Percentiles rank a stretch among this genome's conserved stretches.
phyloP scores from a whole-genome alignment of 1,284 basidiomycete genomes.

The Agaricales sp. region DNA sequence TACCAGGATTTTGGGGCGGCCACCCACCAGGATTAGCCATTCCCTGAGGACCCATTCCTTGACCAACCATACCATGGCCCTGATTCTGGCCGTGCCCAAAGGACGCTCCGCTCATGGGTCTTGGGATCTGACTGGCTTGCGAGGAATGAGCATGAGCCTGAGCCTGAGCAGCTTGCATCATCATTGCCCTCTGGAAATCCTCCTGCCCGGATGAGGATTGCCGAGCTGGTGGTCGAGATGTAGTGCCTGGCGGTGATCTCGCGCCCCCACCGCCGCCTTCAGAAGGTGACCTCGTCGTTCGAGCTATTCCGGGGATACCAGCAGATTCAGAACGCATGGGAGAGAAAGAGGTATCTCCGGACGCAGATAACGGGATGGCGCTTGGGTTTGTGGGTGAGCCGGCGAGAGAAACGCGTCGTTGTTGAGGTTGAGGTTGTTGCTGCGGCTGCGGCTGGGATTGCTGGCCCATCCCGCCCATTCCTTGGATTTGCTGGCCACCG shows the following conservation, averaged over 20 bases:
- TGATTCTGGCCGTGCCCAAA: conserved; percentile 12
- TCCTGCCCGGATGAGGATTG: conserved; percentile 29
- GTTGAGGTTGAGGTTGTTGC: conserved; percentile 27
- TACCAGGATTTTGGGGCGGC: neutral
- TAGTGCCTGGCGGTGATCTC: conserved; percentile 34
- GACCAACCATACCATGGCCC: conserved; percentile 10
- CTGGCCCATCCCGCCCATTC: conserved; percentile 12
- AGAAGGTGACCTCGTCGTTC: conserved; percentile 60
- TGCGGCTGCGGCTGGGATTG: conserved; percentile 24
- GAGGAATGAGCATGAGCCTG: conserved; percentile 22
- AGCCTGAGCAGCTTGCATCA: conserved; percentile 29
- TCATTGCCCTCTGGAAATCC: conserved; percentile 42
- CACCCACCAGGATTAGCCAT: conserved; percentile 4
- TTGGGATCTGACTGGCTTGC: conserved; percentile 22
- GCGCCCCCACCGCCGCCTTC: conserved; percentile 28
- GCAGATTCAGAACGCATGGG: conserved; percentile 40
- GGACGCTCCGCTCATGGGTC: conserved; percentile 23
- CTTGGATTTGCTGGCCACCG: neutral
- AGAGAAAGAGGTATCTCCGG: conserved; percentile 25
- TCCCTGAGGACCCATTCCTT: conserved; percentile 8
- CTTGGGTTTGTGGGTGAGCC: conserved; percentile 25
- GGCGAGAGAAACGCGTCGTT: conserved; percentile 17
- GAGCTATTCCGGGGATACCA: conserved; percentile 55
- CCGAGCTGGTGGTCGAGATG: conserved; percentile 10
- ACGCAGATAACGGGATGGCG: conserved; percentile 10